phyloP scores from a whole-genome alignment of 179 eudicot species.

The Pouteria campechiana region DNA sequence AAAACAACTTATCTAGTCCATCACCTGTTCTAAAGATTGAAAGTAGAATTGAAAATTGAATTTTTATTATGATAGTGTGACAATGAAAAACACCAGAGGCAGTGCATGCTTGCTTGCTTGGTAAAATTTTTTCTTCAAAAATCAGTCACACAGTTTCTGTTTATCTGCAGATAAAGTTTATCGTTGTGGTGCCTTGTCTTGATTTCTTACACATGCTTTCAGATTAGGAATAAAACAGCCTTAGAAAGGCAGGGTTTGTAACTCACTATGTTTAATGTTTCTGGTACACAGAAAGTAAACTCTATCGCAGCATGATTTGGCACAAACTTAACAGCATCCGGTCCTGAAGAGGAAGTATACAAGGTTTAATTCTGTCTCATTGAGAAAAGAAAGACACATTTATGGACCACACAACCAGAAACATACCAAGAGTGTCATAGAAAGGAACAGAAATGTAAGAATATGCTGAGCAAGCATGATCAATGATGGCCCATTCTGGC shows the following conservation, averaged over 20 bases:
- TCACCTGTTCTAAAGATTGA: too few species aligned
- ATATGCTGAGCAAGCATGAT: conserved; percentile 54
- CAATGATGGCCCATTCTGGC: conserved; percentile 48
- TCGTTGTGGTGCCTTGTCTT: background rate
- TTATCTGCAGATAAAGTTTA: background rate
- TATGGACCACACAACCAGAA: background rate
- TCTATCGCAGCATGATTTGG: conserved; percentile 33
- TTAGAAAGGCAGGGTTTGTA: background rate
- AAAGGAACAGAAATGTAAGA: conserved; percentile 43
- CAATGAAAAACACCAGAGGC: too few species aligned
- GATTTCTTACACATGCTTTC: too few species aligned
- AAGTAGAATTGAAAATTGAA: too few species aligned
- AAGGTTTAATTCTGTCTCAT: background rate
- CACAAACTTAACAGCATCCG: conserved; percentile 45
- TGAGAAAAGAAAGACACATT: background rate
- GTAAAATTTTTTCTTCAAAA: too few species aligned
- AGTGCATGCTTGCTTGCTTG: too few species aligned
- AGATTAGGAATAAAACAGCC: too few species aligned
- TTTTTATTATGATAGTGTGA: too few species aligned
- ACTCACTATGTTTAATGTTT: conserved; percentile 32
- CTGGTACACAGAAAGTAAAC: conserved; percentile 39
- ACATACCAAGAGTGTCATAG: conserved; percentile 34
- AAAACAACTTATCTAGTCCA: too few species aligned
- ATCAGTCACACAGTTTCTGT: too few species aligned
- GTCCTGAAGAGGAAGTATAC: conserved; percentile 23